A percentile compares a stretch with the other conserved stretches of the same genome.
These are phyloP conservation scores for Sapria himalayana DNA, from an alignment of 345 rosid species.

Conservation along the genomic window DNA sequence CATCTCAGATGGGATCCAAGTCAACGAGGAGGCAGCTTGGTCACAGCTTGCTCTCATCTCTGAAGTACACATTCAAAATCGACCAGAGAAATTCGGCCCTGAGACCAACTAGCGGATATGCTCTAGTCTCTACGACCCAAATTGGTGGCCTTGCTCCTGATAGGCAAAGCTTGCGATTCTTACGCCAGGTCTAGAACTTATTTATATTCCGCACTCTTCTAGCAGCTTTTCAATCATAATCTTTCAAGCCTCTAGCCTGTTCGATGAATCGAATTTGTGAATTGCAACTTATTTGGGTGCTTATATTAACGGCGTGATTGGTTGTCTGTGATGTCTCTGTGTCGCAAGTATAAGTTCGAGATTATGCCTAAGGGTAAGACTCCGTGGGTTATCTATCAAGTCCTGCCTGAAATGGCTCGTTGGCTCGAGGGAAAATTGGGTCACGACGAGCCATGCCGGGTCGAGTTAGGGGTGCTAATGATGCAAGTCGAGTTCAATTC, in stretches of 20 bases:
- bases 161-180: conserved; percentile 52
- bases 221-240: neutral
- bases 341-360: neutral
- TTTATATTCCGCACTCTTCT: neutral
- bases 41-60: conserved; percentile 51
- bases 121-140: conserved; percentile 54
- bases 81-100: conserved; percentile 55
- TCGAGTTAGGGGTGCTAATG: no score
- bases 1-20: conserved; percentile 40
- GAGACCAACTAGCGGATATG: conserved; percentile 76
- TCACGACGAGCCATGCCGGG: no score
- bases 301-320: neutral
- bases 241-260: neutral
- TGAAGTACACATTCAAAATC: conserved; percentile 53
- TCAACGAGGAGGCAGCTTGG: conserved; percentile 80
- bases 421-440: no score
- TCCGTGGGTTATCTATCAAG: no score
- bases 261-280: no score
- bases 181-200: conserved; percentile 53
- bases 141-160: conserved; percentile 87
- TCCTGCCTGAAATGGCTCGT: no score
- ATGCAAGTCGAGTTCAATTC: no score
- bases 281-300: no score
- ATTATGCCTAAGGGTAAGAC: no score
- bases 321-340: neutral